Evolutionary conservation across 2,329 filamentous ascomycete species (phyloP), one percentile per base, ranked within the genome.

Genomic region (Diaporthe velutina): DNA sequence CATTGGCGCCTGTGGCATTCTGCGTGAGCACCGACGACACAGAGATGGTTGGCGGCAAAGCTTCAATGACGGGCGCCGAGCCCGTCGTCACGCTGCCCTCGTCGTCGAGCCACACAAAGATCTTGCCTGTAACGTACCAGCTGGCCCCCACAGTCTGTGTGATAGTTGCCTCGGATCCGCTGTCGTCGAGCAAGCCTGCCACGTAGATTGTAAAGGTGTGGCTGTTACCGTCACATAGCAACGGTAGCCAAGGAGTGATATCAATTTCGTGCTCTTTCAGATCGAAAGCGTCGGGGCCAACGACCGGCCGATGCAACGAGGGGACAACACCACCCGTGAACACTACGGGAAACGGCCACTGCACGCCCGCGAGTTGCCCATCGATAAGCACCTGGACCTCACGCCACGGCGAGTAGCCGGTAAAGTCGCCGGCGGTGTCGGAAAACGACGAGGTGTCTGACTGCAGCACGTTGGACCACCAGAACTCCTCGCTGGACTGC

Each of bases 301-400:
- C 94, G 71, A 97, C 88, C 0, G 95, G 95, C 9, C 94, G 88
- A 89, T 95, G 95, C 52, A 97, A 88, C 1, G 91, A 91, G 6
- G 94, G 94, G 1, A 93, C 92, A 8, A 97, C 87, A 1, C 94
- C 94, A 3, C 95, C 95, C 0, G 95, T 96, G 79, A 96, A 96
- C 66, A 97, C 92, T 25, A 95, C 88, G 0, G 94, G 94, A 79
- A 94, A 96, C 1, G 95, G 95, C 94, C 93, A 97, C 42, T 91
- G 89, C 2, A 95, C 91, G 2, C 94, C 95, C 1, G 93, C 93
- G 30, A 96, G 83, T 25, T 88, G 84, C 1, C 90, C 93, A 79
- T 97, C 94, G 70, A 97, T 94, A 57, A 90, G 85, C 0, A 97
- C 85, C 78, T 96, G 94, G 1, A 97, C 88, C 83, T 97, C 95